Conservation (phyloP, 441 rosid genomes). For the Raphanus hybrid region DNA sequence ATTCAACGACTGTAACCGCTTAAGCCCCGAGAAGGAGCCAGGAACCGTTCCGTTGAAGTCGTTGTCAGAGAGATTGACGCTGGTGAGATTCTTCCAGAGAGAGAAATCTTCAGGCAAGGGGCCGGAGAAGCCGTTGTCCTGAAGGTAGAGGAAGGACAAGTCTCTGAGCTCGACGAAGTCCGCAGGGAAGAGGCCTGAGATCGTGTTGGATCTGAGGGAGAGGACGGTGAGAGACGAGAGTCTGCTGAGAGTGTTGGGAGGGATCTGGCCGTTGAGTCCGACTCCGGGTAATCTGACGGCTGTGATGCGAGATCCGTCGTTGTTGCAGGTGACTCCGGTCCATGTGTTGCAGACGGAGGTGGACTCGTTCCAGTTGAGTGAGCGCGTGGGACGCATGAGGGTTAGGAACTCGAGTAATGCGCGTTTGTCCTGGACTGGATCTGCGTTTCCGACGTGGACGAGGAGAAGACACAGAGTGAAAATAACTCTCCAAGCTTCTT, state of each 20-base stretch:
- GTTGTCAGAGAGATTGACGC: slow-evolving; percentile 78
- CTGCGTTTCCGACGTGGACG: slow-evolving; percentile 51
- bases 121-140: slow-evolving; percentile 72
- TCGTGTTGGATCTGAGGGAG: slow-evolving; percentile 86
- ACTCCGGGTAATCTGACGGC: slow-evolving; percentile 86
- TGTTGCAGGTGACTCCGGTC: slow-evolving; percentile 80
- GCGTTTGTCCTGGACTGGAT: slow-evolving; percentile 74
- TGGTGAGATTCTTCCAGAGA: slow-evolving; percentile 69
- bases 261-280: slow-evolving; percentile 80
- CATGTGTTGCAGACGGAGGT: slow-evolving; percentile 69
- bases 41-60: slow-evolving; percentile 72
- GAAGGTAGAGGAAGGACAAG: slow-evolving; percentile 78
- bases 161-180: slow-evolving; percentile 67
- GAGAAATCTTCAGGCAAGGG: slow-evolving; percentile 71
- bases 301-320: slow-evolving; percentile 64
- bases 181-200: slow-evolving; percentile 68
- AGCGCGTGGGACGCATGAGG: slow-evolving; percentile 67
- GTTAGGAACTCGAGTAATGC: slow-evolving; percentile 83
- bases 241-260: slow-evolving; percentile 81
- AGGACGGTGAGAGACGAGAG: slow-evolving; percentile 70
- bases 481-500: slow-evolving; percentile 46
- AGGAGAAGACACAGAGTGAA: slow-evolving; percentile 41
- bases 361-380: slow-evolving; percentile 77
- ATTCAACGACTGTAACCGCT: slow-evolving; percentile 63
- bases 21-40: slow-evolving; percentile 53